phyloP scores from a whole-genome alignment of 108 stramenopile species.

The Cyclotella kingstonii region DNA sequence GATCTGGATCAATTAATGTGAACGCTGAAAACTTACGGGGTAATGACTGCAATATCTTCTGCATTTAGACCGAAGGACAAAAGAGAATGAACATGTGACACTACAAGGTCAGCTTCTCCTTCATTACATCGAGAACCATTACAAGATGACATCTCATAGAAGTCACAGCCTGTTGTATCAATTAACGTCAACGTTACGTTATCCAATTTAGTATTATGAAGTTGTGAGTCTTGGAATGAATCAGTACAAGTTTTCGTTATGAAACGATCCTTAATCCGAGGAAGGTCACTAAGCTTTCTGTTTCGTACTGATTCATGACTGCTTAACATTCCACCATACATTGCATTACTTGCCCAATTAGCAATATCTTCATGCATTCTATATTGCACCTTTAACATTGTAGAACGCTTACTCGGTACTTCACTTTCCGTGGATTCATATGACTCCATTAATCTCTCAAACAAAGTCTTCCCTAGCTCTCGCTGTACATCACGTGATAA shows the following conservation, averaged over 20 bases:
- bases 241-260: constrained; percentile 8
- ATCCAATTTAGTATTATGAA: constrained; percentile 20
- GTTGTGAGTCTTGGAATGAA: constrained; percentile 5
- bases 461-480: constrained; percentile 87
- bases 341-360: constrained; percentile 89
- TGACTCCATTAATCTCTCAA: constrained; percentile 88
- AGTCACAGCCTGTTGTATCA: constrained; percentile 94
- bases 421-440: constrained; percentile 37
- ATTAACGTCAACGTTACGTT: constrained; percentile 70
- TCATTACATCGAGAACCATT: constrained; percentile 82
- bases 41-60: constrained; percentile 92
- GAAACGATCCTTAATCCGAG: constrained; percentile 12
- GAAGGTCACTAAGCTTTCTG: constrained; percentile 56
- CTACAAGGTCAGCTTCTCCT: constrained; percentile 77
- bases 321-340: constrained; percentile 76
- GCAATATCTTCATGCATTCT: constrained; percentile 93
- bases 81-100: constrained; percentile 70
- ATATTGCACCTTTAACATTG: constrained; percentile 94
- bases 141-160: constrained; percentile 73
- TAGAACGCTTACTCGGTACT: constrained; percentile 37
- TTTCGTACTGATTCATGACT: constrained; percentile 62
- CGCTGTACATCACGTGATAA: constrained; percentile 45
- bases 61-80: constrained; percentile 62
- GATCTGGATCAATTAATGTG: neutral
- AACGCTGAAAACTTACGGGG: constrained; percentile 55